phyloP scores from a whole-genome alignment of 2,329 filamentous ascomycete genomes.

The Apiospora saccharicola region DNA sequence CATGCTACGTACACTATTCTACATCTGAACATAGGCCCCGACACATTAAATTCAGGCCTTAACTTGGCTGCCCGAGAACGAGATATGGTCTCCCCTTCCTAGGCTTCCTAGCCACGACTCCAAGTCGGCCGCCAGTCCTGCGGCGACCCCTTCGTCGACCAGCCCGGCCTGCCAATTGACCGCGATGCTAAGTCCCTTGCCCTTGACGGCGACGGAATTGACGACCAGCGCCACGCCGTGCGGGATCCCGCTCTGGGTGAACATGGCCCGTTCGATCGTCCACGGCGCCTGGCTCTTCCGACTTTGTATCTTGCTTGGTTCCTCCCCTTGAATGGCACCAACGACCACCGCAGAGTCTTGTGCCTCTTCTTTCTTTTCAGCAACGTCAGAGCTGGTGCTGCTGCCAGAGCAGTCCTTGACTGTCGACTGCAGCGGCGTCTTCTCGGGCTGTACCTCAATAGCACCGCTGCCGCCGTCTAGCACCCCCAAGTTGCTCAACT shows the following conservation, averaged over 20 bases:
- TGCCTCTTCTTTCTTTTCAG: background rate
- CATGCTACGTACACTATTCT: background rate
- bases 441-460: background rate
- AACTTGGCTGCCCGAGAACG: background rate
- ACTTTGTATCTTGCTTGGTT: background rate
- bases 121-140: conserved; percentile 21
- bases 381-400: background rate
- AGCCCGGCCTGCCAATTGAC: conserved; percentile 25
- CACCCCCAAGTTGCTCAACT: conserved; percentile 40
- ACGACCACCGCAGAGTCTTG: background rate
- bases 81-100: background rate
- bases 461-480: conserved; percentile 32
- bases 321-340: background rate
- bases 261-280: conserved; percentile 33
- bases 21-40: background rate
- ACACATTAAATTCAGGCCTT: background rate
- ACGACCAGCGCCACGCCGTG: conserved; percentile 7
- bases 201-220: conserved; percentile 26
- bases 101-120: conserved; percentile 24
- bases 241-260: conserved; percentile 25
- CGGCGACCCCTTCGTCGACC: conserved; percentile 12
- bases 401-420: background rate
- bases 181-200: conserved; percentile 20
- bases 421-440: background rate
- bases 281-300: conserved; percentile 26